Conservation (phyloP, 768 basidiomycete genomes). For the Nidula microcarpa region DNA sequence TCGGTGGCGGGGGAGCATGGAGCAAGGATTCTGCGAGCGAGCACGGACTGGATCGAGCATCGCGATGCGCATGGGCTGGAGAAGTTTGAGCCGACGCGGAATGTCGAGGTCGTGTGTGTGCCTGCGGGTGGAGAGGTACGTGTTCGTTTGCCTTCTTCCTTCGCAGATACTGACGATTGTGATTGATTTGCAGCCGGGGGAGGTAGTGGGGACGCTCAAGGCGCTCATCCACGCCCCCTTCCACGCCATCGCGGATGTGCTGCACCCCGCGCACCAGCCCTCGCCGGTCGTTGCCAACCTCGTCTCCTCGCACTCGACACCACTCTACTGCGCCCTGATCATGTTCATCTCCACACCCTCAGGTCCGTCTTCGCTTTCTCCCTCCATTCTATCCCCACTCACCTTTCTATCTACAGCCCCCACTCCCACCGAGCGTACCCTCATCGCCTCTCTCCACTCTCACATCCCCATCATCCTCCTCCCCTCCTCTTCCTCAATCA, state of each 20-base stretch:
- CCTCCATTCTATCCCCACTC: no score
- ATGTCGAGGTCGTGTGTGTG: conserved; percentile 58
- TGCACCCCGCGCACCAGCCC: conserved; percentile 51
- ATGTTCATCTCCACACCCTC: conserved; percentile 48
- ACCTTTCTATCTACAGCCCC: conserved; percentile 26
- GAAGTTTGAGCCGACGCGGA: conserved; percentile 59
- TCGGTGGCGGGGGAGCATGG: conserved; percentile 35
- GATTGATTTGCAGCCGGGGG: no score
- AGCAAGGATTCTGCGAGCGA: conserved; percentile 53
- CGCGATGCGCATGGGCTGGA: conserved; percentile 62
- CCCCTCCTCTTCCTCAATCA: not conserved
- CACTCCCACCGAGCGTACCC: conserved; percentile 35
- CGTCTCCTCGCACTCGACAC: conserved; percentile 54
- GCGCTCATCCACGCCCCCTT: conserved; percentile 56
- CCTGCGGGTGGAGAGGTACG: conserved; percentile 40
- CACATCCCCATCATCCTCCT: conserved; percentile 51
- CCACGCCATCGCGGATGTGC: conserved; percentile 43
- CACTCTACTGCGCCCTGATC: conserved; percentile 59
- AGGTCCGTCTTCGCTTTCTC: no score
- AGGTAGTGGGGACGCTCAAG: no score
- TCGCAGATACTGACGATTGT: no score
- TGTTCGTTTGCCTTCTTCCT: conserved; percentile 36
- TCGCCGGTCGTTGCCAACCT: conserved; percentile 48
- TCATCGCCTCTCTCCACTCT: conserved; percentile 46
- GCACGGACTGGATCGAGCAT: conserved; percentile 73